Evolutionary conservation across 192 early-diverging fungal species (phyloP).

Genomic region (Backusella sp.): DNA sequence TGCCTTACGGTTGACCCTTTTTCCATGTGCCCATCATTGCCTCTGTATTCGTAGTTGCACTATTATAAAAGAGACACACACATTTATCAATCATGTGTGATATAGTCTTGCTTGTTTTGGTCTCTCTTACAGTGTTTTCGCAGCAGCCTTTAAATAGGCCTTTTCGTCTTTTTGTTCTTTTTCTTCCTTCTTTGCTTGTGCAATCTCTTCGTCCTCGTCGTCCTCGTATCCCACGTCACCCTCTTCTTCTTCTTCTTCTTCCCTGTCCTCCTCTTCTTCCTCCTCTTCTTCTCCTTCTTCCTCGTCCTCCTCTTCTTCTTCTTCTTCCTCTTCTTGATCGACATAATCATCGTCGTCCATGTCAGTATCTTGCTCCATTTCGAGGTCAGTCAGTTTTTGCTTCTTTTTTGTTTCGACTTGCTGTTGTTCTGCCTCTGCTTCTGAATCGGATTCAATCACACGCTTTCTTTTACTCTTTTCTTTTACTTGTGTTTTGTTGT

Average conservation of each 20-base stretch:
- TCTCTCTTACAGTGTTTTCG: neutral
- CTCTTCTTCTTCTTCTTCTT: neutral
- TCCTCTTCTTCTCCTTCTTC: neutral
- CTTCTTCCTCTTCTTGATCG: neutral
- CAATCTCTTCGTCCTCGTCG: neutral
- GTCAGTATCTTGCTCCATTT: neutral
- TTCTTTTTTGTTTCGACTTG: neutral
- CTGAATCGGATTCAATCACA: neutral
- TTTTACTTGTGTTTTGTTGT: neutral
- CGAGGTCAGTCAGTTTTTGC: neutral
- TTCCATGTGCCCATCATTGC: neutral
- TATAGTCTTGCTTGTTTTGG: neutral
- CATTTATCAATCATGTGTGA: neutral
- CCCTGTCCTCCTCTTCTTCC: neutral
- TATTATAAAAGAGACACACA: neutral
- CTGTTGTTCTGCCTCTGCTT: neutral
- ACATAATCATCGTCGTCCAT: neutral
- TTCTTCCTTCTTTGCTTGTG: neutral
- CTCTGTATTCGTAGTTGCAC: neutral
- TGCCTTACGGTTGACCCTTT: neutral
- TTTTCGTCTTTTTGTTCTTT: neutral
- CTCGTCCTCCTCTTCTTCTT: neutral
- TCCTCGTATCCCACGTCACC: neutral
- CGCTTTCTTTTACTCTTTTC: neutral
- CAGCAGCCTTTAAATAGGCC: neutral